Base-by-base conservation (phyloP, 225 moss, liverwort and hornwort species). In the Marchantia paleacea region DNA sequence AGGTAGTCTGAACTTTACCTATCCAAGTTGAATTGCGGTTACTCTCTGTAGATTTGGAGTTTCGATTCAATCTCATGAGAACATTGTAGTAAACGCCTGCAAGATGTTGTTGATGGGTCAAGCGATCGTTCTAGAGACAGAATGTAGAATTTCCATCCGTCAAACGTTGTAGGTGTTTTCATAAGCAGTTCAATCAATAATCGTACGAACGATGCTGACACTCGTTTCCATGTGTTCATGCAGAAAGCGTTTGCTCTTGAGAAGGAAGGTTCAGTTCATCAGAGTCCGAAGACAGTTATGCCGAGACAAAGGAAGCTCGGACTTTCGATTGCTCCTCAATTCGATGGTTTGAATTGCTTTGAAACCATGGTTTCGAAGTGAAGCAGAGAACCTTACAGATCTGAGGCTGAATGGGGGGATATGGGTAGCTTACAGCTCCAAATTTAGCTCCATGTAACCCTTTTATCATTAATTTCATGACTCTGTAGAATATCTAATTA, bases 191-290 rank as follows among this genome's bases (percentile, higher is more conserved):
- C 22, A 20, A 24, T 20, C 28, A 12, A 8, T 0, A 12, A 8
- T 58, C 49, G 8, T 31, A 6, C 30, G 51, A 19, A 24, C 49
- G 18, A 3, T 53, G 54, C 26, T 30, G 28, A 53, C 52, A 12
- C 12, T 8, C 25, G 6, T 75, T 19, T 16, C 12, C 2, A 39
- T 39, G 4, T 75, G 28, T 49, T 22, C 3, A 29, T n/a, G 71
- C 82, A 82, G 82, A 82, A 47, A 72, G 78, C 78, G 6, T 25
- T 82, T 24, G 78, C 73, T 39, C 53, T 72, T 12, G 72, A 82
- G 73, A 78, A 12, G 24, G 63, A 73, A 58, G 8, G 7, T 8
- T 3, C 29, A 26, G 11, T 29, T 25, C 31, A 22, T 0, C 15
- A n/a, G 19, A 62, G 8, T 19, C 13, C 61, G 62, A 72, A 22